phyloP scores from a whole-genome alignment of 2,329 filamentous ascomycete species.

The Xylaria sp. region DNA sequence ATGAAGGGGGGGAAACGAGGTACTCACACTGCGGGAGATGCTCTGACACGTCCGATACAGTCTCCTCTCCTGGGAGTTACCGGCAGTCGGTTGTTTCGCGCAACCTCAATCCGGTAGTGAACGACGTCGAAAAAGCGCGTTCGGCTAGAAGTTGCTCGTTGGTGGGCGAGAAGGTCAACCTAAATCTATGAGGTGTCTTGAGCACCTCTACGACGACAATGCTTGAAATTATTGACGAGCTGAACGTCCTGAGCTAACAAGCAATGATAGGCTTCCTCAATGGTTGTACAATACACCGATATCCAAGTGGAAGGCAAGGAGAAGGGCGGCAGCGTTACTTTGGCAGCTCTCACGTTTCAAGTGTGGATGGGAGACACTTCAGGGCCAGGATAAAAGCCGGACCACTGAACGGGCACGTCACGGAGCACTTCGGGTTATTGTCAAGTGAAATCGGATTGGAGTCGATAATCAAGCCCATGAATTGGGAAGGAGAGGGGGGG shows the following conservation, averaged over 20 bases:
- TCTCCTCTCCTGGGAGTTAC: slow-evolving; percentile 35
- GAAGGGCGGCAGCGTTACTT: slow-evolving; percentile 32
- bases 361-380: slow-evolving; percentile 36
- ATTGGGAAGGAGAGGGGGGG: no score
- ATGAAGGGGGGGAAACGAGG: slow-evolving; percentile 44
- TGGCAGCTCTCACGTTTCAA: slow-evolving; percentile 49
- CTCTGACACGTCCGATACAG: slow-evolving; percentile 46
- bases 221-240: slow-evolving; percentile 7
- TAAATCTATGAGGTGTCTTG: neutral
- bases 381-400: slow-evolving; percentile 33
- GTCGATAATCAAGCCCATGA: slow-evolving; percentile 45
- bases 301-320: slow-evolving; percentile 32
- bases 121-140: neutral
- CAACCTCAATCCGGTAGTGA: slow-evolving; percentile 1
- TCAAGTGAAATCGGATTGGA: slow-evolving; percentile 36
- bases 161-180: neutral
- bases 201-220: neutral
- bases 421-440: slow-evolving; percentile 33
- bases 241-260: slow-evolving; percentile 19
- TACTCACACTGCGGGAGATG: slow-evolving; percentile 44
- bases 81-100: slow-evolving; percentile 23
- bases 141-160: neutral
- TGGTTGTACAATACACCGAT: slow-evolving; percentile 34
- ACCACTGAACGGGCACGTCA: slow-evolving; percentile 28
- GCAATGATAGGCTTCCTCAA: slow-evolving; percentile 29